These are phyloP conservation scores for Talaromyces sp. DNA, from an alignment of 2,329 filamentous ascomycete species.

Conservation along the genomic window DNA sequence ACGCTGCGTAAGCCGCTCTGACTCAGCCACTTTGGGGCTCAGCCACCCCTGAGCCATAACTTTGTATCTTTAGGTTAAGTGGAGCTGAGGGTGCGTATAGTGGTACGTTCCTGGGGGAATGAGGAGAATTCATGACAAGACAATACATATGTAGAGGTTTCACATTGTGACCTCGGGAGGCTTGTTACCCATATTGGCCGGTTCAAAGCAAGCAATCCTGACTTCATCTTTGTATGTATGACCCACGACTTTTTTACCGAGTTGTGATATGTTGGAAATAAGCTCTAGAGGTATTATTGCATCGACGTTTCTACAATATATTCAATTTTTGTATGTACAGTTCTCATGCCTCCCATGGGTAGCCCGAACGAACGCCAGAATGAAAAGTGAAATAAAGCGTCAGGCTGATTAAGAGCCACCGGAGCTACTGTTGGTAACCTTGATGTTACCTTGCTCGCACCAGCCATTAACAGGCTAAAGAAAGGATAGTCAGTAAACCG, in stretches of 20 bases:
- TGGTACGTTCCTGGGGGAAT: background rate
- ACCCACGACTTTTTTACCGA: no score
- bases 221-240: no score
- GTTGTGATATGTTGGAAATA: no score
- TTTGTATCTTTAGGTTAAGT: slow-evolving; percentile 7
- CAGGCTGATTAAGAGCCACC: background rate
- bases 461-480: slow-evolving; percentile 48
- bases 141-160: no score
- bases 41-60: slow-evolving; percentile 8
- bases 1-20: slow-evolving; percentile 13
- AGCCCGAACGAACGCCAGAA: background rate
- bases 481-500: slow-evolving; percentile 15
- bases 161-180: no score
- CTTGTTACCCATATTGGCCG: no score
- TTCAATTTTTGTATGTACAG: slow-evolving; percentile 5
- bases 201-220: no score
- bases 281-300: background rate
- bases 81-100: background rate
- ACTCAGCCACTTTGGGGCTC: slow-evolving; percentile 21
- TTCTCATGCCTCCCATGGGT: background rate
- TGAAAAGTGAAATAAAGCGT: background rate
- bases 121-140: background rate
- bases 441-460: slow-evolving; percentile 44
- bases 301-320: background rate
- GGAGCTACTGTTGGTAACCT: slow-evolving; percentile 4